Base-by-base conservation (phyloP, 2,329 filamentous ascomycete species). In the Graphilbum fragrans region DNA sequence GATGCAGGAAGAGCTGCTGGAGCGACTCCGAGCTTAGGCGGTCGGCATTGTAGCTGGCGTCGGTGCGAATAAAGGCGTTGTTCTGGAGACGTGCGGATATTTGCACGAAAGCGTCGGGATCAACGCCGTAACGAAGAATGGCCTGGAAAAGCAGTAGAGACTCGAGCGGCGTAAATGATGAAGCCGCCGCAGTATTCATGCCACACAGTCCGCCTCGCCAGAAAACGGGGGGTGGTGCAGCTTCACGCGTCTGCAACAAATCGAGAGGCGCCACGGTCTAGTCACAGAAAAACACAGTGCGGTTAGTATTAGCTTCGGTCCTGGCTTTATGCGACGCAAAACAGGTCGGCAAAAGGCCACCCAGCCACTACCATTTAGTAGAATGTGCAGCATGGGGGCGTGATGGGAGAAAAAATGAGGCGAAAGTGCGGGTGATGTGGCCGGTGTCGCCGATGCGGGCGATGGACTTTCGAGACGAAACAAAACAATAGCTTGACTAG, bases 21-120 rank as follows among this genome's bases (percentile, higher is more conserved):
- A 96, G 67, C 35, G 86, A 76, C 59, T 88, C 83, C 8, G 87
- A 77, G 37, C 70, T 82, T 57, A 96, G 64, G 47, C 88, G 77
- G 52, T 70, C 65, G 50, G 74, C 70, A 67, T 94, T 82, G 64
- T 82, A 94, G 27, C 71, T 71, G 35, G 69, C 68, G 60, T 80
- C 78, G 53, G 79, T 70, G 52, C 74, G 79, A 56, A 96, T 70
- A 47, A 86, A 69, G 17, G 74, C 67, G 58, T 93, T 87, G 54
- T 70, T 77, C 60, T 74, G 80, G 48, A 96, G 74, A 45, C 80
- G 64, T 49, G 82, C 39, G 14, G 68, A 61, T 39, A 63, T 57
- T 37, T 57, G 56, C n/a, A 47, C 52, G 37, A 66, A 59, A 10
- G 53, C 50, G 14, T 53, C 37, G 32, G 52, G 47, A 20, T 56